Conservation (phyloP, 164 flowering plant species). For the Aristolochia fimbriata region DNA sequence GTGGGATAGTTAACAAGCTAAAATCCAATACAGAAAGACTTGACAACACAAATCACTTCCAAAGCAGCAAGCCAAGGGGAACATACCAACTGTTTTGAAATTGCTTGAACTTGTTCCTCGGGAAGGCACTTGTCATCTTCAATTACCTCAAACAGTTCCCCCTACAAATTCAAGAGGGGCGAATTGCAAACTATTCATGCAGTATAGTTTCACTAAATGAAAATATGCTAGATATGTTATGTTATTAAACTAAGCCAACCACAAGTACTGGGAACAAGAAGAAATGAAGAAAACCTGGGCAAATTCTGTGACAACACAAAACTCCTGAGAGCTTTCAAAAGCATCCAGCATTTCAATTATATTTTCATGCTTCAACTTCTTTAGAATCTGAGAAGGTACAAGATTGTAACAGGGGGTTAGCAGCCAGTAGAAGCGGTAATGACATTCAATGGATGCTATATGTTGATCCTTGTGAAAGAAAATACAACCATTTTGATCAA, state of each 20-base stretch:
- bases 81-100: slow-evolving; percentile 91
- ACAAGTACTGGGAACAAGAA: no score
- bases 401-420: background rate
- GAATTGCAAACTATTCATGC: background rate
- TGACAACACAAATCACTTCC: background rate
- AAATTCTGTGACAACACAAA: slow-evolving; percentile 97
- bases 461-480: no score
- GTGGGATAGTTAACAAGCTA: background rate
- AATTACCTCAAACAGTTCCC: slow-evolving; percentile 91
- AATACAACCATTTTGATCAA: no score
- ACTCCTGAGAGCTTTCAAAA: slow-evolving; percentile 86
- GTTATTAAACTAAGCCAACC: no score
- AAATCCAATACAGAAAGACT: background rate
- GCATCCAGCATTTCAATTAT: slow-evolving; percentile 98
- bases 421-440: no score
- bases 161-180: slow-evolving; percentile 32
- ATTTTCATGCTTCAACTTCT: slow-evolving; percentile 90
- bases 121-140: slow-evolving; percentile 96
- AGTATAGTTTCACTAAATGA: background rate
- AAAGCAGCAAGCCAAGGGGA: background rate
- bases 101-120: slow-evolving; percentile 96
- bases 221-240: background rate
- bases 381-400: slow-evolving; percentile 49
- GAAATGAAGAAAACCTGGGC: slow-evolving; percentile 46
- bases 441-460: no score